Percentiles rank a stretch among this genome's conserved stretches.
phyloP scores from a whole-genome alignment of 2,329 filamentous ascomycete genomes.

The Graphilbum fragrans region DNA sequence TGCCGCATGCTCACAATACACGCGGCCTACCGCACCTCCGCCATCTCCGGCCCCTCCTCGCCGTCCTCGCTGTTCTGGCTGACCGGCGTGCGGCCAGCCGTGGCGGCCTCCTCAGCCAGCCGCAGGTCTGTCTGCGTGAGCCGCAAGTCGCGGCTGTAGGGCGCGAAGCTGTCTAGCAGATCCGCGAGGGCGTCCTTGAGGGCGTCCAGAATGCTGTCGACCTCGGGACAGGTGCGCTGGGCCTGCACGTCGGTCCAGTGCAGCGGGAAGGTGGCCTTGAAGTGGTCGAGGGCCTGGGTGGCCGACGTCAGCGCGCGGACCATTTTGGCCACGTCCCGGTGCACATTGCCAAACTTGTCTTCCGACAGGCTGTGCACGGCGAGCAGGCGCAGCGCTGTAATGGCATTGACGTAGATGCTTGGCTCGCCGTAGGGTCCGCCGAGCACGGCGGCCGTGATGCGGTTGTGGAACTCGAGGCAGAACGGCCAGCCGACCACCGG shows the following conservation, averaged over 20 bases:
- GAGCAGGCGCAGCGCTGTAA: slow-evolving; percentile 57
- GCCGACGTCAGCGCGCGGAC: slow-evolving; percentile 61
- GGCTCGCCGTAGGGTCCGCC: slow-evolving; percentile 62
- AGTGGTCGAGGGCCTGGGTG: slow-evolving; percentile 56
- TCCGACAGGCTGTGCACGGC: slow-evolving; percentile 64
- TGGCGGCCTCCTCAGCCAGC: slow-evolving; percentile 54
- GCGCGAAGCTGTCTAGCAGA: slow-evolving; percentile 60
- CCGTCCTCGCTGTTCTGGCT: slow-evolving; percentile 17
- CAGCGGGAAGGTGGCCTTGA: slow-evolving; percentile 43
- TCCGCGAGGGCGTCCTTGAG: slow-evolving; percentile 53
- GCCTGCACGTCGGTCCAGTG: slow-evolving; percentile 73
- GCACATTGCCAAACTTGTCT: slow-evolving; percentile 78
- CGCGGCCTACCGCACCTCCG: slow-evolving; percentile 1
- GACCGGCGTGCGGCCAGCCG: slow-evolving; percentile 10
- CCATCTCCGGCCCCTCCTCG: slow-evolving; percentile 9
- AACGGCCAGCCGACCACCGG: slow-evolving; percentile 51
- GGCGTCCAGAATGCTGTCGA: slow-evolving; percentile 56
- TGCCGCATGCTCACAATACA: too few relatives aligned
- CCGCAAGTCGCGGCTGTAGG: slow-evolving; percentile 59
- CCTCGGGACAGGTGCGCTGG: slow-evolving; percentile 44
- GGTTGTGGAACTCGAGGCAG: slow-evolving; percentile 54
- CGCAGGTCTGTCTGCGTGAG: slow-evolving; percentile 60
- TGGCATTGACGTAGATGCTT: slow-evolving; percentile 57
- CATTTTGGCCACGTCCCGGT: slow-evolving; percentile 63
- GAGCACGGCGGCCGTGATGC: slow-evolving; percentile 55